Conservation (phyloP, 2,329 filamentous ascomycete species). For the Colletotrichum shisoi region DNA sequence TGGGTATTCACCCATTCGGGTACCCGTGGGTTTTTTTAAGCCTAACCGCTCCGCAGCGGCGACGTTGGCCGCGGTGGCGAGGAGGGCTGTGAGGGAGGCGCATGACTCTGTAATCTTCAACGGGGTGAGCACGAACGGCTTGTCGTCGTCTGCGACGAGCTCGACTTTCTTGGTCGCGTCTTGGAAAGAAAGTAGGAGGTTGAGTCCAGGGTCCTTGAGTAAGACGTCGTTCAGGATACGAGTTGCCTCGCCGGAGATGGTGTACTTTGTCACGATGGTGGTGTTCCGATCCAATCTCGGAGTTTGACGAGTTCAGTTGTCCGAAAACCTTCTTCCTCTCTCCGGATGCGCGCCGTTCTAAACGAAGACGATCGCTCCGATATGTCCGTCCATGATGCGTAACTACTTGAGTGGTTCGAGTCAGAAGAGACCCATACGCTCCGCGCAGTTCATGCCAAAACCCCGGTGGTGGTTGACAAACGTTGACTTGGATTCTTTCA, state of each 20-base stretch:
- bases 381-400: too few relatives aligned
- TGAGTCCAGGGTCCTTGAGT: conserved; percentile 8
- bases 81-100: conserved; percentile 49
- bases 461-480: too few relatives aligned
- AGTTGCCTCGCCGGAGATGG: conserved; percentile 3
- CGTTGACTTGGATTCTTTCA: too few relatives aligned
- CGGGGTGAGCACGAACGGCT: conserved; percentile 45
- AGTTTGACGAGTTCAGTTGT: neutral
- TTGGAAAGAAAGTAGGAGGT: neutral
- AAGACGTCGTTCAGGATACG: conserved; percentile 21
- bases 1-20: too few relatives aligned
- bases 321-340: neutral
- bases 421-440: too few relatives aligned
- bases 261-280: neutral
- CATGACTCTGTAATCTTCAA: conserved; percentile 56
- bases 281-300: neutral
- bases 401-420: too few relatives aligned
- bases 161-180: conserved; percentile 20
- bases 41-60: conserved; percentile 27
- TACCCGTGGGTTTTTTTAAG: too few relatives aligned
- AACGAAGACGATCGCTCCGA: too few relatives aligned
- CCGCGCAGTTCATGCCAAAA: too few relatives aligned
- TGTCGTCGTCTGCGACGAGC: conserved; percentile 21
- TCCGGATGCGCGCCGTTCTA: too few relatives aligned
- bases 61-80: conserved; percentile 35